phyloP scores from a whole-genome alignment of 2,329 filamentous ascomycete genomes.

The Colletotrichum sansevieriae region DNA sequence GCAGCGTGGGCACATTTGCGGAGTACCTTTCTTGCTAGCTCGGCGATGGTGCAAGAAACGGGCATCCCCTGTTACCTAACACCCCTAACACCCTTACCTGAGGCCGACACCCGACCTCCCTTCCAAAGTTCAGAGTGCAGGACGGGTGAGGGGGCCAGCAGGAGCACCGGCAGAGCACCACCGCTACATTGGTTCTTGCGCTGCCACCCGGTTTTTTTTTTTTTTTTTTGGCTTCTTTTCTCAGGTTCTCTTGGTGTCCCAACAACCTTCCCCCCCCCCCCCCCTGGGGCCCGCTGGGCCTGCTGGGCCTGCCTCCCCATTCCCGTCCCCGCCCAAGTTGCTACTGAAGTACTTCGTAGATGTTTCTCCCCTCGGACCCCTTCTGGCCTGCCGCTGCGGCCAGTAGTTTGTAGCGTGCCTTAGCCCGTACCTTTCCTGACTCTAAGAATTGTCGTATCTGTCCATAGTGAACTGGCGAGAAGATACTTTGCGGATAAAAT shows the following conservation, averaged over 20 bases:
- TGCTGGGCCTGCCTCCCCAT: not conserved
- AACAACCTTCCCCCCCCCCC: too few species aligned
- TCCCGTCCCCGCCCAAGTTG: not conserved
- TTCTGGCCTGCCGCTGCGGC: constrained; percentile 17
- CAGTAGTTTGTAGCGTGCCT: constrained; percentile 9
- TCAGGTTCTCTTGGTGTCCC: not conserved
- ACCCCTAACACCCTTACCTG: too few species aligned
- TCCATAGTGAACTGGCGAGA: not conserved
- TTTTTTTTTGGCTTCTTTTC: not conserved
- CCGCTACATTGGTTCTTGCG: too few species aligned
- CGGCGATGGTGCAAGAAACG: constrained; percentile 28
- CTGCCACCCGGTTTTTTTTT: constrained; percentile 12
- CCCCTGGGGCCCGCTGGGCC: too few species aligned
- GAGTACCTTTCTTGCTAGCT: constrained; percentile 8
- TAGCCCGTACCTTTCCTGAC: not conserved
- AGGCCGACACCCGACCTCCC: constrained; percentile 23
- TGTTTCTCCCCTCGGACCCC: not conserved
- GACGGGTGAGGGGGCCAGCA: too few species aligned
- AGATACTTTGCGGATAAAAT: constrained; percentile 12
- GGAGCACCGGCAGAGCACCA: too few species aligned
- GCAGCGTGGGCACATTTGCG: not conserved
- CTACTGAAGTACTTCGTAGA: not conserved
- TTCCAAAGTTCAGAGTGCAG: constrained; percentile 17
- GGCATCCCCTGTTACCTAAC: constrained; percentile 24
- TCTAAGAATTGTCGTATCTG: not conserved